Conservation (phyloP, 2,329 filamentous ascomycete genomes). For the Dryadomyces quercus-mongolicae region DNA sequence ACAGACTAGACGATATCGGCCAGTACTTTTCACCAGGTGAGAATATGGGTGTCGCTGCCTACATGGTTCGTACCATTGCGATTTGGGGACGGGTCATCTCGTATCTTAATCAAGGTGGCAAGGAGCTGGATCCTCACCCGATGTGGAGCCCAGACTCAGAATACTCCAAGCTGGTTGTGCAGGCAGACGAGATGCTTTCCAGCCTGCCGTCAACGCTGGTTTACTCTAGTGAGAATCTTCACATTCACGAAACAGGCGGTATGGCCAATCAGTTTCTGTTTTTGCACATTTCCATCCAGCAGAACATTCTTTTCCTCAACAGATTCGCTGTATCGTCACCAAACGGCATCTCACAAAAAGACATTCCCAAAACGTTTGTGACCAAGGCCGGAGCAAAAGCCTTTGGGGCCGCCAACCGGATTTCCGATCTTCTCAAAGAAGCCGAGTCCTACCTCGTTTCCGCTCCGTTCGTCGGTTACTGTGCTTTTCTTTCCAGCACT, state of each 20-base stretch:
- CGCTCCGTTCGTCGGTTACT: slow-evolving; percentile 90
- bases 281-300: slow-evolving; percentile 79
- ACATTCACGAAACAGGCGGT: slow-evolving; percentile 70
- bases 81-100: slow-evolving; percentile 84
- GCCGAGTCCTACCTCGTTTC: slow-evolving; percentile 69
- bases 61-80: slow-evolving; percentile 73
- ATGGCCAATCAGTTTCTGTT: slow-evolving; percentile 89
- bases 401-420: slow-evolving; percentile 72
- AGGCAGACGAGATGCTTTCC: slow-evolving; percentile 57
- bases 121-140: slow-evolving; percentile 60
- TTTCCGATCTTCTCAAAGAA: slow-evolving; percentile 74
- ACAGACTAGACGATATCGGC: no score
- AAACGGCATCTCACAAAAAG: slow-evolving; percentile 49
- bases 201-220: slow-evolving; percentile 58
- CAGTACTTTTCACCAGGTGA: slow-evolving; percentile 22
- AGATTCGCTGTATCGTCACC: slow-evolving; percentile 70
- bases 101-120: slow-evolving; percentile 83
- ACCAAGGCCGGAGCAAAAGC: slow-evolving; percentile 63
- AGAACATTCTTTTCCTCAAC: slow-evolving; percentile 82
- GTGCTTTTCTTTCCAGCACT: slow-evolving; percentile 82
- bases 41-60: slow-evolving; percentile 91
- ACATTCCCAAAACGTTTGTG: slow-evolving; percentile 68
- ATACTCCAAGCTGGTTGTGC: slow-evolving; percentile 57
- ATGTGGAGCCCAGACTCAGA: slow-evolving; percentile 77
- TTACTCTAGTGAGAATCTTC: slow-evolving; percentile 72